Conservation (phyloP, 768 basidiomycete species). For the Tricholoma furcatifolium region DNA sequence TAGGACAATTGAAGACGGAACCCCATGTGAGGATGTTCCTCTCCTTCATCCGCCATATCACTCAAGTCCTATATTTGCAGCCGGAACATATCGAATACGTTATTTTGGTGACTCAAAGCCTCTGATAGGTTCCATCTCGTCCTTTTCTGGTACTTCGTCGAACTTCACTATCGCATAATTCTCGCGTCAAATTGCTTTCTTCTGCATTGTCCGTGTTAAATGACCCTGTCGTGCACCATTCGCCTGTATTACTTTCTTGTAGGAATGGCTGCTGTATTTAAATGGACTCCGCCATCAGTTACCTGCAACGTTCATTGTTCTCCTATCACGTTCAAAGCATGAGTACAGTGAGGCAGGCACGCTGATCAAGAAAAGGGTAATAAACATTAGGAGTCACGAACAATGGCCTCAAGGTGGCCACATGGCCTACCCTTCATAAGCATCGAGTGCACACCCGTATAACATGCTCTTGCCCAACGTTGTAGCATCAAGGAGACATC, state of each 20-base stretch:
- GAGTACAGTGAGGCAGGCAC: not conserved
- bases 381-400: constrained; percentile 1
- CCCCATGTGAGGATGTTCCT: constrained; percentile 42
- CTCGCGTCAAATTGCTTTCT: constrained; percentile 1
- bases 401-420: constrained; percentile 36
- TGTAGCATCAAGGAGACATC: not conserved
- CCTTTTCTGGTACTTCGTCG: constrained; percentile 63
- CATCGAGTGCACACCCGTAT: not conserved
- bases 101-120: constrained; percentile 82
- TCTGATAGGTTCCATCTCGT: constrained; percentile 55
- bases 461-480: constrained; percentile 6
- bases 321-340: not conserved
- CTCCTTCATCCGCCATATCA: not conserved
- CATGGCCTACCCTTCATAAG: constrained; percentile 23
- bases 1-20: constrained; percentile 65
- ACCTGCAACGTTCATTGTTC: not conserved
- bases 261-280: constrained; percentile 2
- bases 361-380: constrained; percentile 5
- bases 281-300: not conserved
- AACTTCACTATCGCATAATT: constrained; percentile 55
- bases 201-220: not conserved
- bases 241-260: not conserved
- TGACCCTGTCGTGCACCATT: not conserved
- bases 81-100: constrained; percentile 66
- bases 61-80: constrained; percentile 29